Evolutionary conservation across 2,329 filamentous ascomycete genomes (phyloP), one percentile per base, ranked within the genome.

Genomic region (Fusarium sp.): DNA sequence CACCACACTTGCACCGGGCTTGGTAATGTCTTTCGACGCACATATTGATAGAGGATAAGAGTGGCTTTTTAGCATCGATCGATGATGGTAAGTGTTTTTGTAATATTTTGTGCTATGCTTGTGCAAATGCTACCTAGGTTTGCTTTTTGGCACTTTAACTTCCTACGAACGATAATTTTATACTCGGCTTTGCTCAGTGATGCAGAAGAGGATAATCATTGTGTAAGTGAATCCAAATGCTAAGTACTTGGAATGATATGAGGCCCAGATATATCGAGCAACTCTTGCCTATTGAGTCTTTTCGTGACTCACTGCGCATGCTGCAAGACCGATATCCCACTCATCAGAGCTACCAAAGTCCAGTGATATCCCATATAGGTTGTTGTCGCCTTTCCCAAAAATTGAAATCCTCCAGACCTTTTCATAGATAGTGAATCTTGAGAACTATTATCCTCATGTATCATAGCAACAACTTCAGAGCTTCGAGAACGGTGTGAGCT

Each of bases 301-400:
- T 33, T 42, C 6, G 55, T 8, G 21, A n/a, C 8, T 11, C 39
- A 12, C 23, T 52, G 7, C 31, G 18, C 18, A 39, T 65, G 28
- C 18, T 68, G 65, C 5, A 65, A 20, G 2, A 69, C 18, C 5
- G 23, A 11, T 26, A 72, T 26, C 3, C 57, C 62, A 5, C 59
- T 72, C 41, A 64, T 54, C 2, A 68, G 13, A 9, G 61, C 69
- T 46, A 66, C 59, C 3, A 72, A 24, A 9, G 57, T 24, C 57
- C 64, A 72, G 15, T 68, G 53, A 18, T 68, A 65, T 1, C 70
- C 70, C 41, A 72, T 43, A 5, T 63, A 66, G 2, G 28, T 35
- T 0, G 63, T 63, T 4, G 48, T 41, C 1, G 69, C 46, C 13
- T 60, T 69, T 1, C 69, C 70, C 3, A 31, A 3, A 16, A 66